A percentile compares a stretch with the other conserved stretches of the same genome.
These are phyloP conservation scores for Trichoderma hamatum DNA, from an alignment of 2,329 filamentous ascomycete species.

Conservation along the genomic window DNA sequence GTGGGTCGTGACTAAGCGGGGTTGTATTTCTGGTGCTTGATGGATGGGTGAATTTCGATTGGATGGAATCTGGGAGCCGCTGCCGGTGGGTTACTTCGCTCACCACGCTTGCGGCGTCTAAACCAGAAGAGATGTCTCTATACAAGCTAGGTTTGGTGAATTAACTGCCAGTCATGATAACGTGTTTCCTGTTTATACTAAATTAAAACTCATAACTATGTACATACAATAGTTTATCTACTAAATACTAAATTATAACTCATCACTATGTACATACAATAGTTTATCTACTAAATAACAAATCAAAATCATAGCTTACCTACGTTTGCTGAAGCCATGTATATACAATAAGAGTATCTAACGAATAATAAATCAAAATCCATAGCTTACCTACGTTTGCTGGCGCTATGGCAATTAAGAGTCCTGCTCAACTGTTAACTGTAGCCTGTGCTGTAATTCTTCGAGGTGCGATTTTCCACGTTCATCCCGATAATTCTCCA, in stretches of 20 bases:
- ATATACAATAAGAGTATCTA: neutral
- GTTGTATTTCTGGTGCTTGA: neutral
- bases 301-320: neutral
- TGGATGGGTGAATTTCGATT: too few relatives aligned
- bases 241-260: neutral
- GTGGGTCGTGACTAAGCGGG: neutral
- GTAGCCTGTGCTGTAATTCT: conserved; percentile 18
- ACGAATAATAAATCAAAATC: neutral
- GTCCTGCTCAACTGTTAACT: conserved; percentile 19
- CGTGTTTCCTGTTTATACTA: neutral
- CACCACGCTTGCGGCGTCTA: too few relatives aligned
- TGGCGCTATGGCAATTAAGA: neutral
- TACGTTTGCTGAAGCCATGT: neutral
- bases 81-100: neutral
- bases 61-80: too few relatives aligned
- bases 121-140: neutral
- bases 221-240: neutral
- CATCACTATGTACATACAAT: neutral
- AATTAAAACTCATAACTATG: neutral
- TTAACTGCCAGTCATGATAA: neutral
- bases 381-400: neutral
- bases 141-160: neutral
- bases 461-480: conserved; percentile 15
- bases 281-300: neutral
- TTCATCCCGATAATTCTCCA: conserved; percentile 23